Conservation (phyloP, 2,329 filamentous ascomycete genomes). For the Cladorrhinum sp. region DNA sequence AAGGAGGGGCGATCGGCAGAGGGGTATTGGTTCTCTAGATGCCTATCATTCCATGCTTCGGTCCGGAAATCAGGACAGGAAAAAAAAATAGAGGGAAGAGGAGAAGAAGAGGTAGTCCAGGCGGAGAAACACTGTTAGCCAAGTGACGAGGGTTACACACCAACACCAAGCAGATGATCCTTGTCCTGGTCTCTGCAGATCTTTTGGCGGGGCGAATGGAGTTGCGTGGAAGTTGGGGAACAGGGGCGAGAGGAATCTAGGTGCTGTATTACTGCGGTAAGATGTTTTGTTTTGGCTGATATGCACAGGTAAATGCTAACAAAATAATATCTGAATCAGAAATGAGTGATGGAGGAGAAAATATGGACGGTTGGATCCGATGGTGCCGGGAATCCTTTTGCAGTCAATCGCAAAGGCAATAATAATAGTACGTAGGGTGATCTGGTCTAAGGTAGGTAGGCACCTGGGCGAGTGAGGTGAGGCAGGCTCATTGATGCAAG, state of each 20-base stretch:
- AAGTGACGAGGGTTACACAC: background rate
- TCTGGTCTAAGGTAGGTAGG: background rate
- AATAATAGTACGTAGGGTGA: background rate
- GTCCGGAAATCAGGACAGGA: background rate
- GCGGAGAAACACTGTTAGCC: background rate
- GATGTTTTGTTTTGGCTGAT: background rate
- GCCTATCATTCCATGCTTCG: background rate
- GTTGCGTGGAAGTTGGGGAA: background rate
- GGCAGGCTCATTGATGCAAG: background rate
- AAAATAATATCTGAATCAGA: background rate
- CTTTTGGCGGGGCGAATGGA: background rate
- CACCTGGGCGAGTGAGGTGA: background rate
- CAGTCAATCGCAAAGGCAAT: background rate
- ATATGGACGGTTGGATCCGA: background rate
- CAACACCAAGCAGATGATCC: background rate
- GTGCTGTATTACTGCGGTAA: background rate
- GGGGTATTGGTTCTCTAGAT: background rate
- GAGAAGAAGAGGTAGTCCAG: background rate
- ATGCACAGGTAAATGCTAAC: background rate
- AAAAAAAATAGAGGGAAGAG: background rate
- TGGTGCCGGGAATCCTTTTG: background rate
- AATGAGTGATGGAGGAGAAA: background rate
- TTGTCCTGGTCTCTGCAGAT: conserved; percentile 1
- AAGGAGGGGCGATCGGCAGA: background rate
- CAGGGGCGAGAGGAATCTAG: background rate